A percentile compares a stretch with the other conserved stretches of the same genome.
Conservation (phyloP, 1,284 basidiomycete species). For the Microbotryum scabiosae region DNA sequence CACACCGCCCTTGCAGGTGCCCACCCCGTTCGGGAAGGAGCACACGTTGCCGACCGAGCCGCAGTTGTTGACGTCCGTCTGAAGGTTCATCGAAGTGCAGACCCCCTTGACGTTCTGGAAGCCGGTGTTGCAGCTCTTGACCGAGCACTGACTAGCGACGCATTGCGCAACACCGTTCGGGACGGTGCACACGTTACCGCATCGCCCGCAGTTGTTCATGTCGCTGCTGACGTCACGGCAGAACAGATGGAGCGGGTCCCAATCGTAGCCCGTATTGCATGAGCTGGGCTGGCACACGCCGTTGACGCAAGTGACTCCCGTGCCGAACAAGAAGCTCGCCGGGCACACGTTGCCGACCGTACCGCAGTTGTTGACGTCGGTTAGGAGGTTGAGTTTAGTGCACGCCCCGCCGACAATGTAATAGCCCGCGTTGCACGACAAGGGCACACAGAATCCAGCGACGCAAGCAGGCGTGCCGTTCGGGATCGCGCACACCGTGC, state of each 20-base stretch:
- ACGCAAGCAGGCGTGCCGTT: slow-evolving; percentile 2
- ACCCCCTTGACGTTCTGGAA: slow-evolving; percentile 4
- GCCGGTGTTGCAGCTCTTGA: slow-evolving; percentile 5
- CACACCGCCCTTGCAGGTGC: slow-evolving; percentile 2
- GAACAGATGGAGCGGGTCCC: not conserved
- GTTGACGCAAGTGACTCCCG: not conserved
- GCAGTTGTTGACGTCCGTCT: slow-evolving; percentile 9
- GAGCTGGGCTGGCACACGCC: slow-evolving; percentile 2
- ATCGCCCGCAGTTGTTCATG: slow-evolving; percentile 1
- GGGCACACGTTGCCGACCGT: slow-evolving; percentile 7
- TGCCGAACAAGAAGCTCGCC: not conserved
- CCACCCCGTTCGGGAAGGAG: slow-evolving; percentile 9
- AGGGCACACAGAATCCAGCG: not conserved
- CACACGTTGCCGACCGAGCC: slow-evolving; percentile 1
- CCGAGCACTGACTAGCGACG: not conserved
- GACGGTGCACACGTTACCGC: slow-evolving; percentile 2
- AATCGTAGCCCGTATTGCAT: slow-evolving; percentile 8
- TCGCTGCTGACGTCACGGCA: not conserved
- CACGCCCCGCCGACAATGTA: slow-evolving; percentile 5
- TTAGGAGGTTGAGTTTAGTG: not conserved
- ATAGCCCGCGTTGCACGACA: slow-evolving; percentile 2
- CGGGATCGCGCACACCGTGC: not conserved
- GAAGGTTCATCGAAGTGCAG: slow-evolving; percentile 4
- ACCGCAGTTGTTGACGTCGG: slow-evolving; percentile 15
- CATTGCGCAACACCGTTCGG: not conserved